Percentiles rank a stretch among this genome's conserved stretches.
phyloP scores from a whole-genome alignment of 768 basidiomycete species.

The Sporobolomyces pararoseus region DNA sequence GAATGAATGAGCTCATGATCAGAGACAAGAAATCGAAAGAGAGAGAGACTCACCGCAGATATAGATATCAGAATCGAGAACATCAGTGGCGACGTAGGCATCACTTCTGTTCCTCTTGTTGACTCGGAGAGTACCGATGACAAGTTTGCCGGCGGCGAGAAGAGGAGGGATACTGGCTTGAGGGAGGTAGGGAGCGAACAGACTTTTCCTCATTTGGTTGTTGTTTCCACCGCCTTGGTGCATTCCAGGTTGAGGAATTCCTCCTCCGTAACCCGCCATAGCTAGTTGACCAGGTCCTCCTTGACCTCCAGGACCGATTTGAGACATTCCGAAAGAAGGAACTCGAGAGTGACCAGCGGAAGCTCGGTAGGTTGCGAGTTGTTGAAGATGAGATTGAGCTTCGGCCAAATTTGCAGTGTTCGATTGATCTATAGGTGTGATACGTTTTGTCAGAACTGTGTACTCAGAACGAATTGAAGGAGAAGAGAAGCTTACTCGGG shows the following conservation, averaged over 20 bases:
- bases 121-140: slow-evolving; percentile 87
- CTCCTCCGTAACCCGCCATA: slow-evolving; percentile 68
- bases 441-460: not conserved
- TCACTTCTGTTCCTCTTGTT: slow-evolving; percentile 98
- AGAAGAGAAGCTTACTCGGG: slow-evolving; percentile 60
- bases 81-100: slow-evolving; percentile 97
- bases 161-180: slow-evolving; percentile 92
- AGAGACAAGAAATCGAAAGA: not conserved
- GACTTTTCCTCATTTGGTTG: slow-evolving; percentile 94
- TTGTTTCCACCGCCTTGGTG: slow-evolving; percentile 52
- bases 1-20: not conserved
- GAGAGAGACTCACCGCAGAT: slow-evolving; percentile 58
- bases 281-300: slow-evolving; percentile 80
- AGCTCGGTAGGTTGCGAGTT: slow-evolving; percentile 77
- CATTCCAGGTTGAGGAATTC: slow-evolving; percentile 71
- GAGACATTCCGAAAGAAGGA: slow-evolving; percentile 50
- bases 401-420: slow-evolving; percentile 72
- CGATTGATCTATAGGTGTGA: slow-evolving; percentile 3
- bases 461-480: not conserved
- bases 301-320: slow-evolving; percentile 69
- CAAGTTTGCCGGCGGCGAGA: slow-evolving; percentile 91
- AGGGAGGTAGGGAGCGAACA: slow-evolving; percentile 97
- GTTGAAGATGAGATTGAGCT: slow-evolving; percentile 93
- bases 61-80: slow-evolving; percentile 96
- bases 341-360: slow-evolving; percentile 46